Conservation (phyloP, 495 filamentous ascomycete species). For the Bombardia bombarda region DNA sequence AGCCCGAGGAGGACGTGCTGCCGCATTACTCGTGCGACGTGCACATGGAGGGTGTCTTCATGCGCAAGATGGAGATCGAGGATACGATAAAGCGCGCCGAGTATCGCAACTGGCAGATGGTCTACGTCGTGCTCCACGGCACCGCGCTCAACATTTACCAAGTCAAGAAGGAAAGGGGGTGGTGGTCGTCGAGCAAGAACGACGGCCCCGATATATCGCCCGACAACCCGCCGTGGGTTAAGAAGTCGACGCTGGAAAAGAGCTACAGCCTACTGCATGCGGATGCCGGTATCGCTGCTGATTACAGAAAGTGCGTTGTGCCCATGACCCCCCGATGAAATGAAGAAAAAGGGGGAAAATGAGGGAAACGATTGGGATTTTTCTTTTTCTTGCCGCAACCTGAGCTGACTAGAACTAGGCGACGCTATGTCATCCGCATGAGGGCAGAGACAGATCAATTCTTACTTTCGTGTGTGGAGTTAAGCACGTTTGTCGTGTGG, state of each 20-base stretch:
- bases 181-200: constrained; percentile 25
- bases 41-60: constrained; percentile 43
- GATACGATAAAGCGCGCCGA: constrained; percentile 45
- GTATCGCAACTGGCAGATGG: constrained; percentile 46
- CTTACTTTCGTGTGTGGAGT: constrained; percentile 44
- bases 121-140: constrained; percentile 50
- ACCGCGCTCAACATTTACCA: constrained; percentile 52
- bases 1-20: constrained; percentile 27
- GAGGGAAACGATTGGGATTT: background rate
- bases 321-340: background rate
- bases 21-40: constrained; percentile 50
- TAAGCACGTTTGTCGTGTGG: constrained; percentile 49
- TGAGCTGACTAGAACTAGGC: constrained; percentile 22
- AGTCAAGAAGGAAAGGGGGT: constrained; percentile 35
- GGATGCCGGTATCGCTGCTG: constrained; percentile 56
- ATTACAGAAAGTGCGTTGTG: constrained; percentile 48
- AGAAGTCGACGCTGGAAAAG: constrained; percentile 38
- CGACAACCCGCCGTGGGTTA: constrained; percentile 36
- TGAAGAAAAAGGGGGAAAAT: background rate
- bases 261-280: constrained; percentile 57
- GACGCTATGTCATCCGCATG: constrained; percentile 52
- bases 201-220: constrained; percentile 25
- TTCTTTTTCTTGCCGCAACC: background rate
- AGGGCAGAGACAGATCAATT: constrained; percentile 59
- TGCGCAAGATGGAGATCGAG: constrained; percentile 50